Base-by-base conservation (phyloP, 2,329 filamentous ascomycete species). In the Pseudopithomyces maydicus region DNA sequence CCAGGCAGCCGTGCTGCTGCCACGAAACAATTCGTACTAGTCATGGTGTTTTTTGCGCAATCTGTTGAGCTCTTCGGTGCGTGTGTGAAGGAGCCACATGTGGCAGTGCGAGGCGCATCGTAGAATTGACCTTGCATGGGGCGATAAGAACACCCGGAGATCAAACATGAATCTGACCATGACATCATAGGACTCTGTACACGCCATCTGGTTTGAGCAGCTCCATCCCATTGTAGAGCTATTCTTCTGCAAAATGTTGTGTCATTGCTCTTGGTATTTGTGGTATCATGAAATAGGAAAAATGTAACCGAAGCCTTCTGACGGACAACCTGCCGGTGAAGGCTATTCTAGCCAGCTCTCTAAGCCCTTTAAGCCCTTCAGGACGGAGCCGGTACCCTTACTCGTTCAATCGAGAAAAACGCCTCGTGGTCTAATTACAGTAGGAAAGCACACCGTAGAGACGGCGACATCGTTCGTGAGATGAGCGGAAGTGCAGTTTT, bases 271-370 rank as follows among this genome's bases (percentile, higher is more conserved):
- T 63, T 66, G 56, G 60, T 64, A 59, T 66, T 57, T 59, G 59
- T 73, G 71, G 68, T 73, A 72, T 73, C 69, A 68, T 70, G 55
- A 53, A 56, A 58, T 60, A 54, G 42, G 57, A 57, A 53, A 35
- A 46, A 44, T 55, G 50, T 47, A 19, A 26, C 38, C 47, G 38
- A 44, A 29, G n/a, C 38, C 48, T 48, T 47, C 48, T 42, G 44
- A 15, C 39, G 38, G 56, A 42, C 50, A 46, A 17, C 58, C 42
- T 57, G 64, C 67, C 68, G 38, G 58, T 59, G 61, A 63, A 64
- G 62, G 68, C 63, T 52, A 52, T 48, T 55, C 53, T 56, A 54
- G 55, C 56, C 58, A 29, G 20, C 42, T 45, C 39, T 57, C 39
- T 44, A 42, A 50, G 33, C 44, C 26, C 23, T 43, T 23, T 12